Percentiles rank a stretch among this genome's conserved stretches.
phyloP scores from a whole-genome alignment of 2,329 filamentous ascomycete species.

The Orbilia oligospora region DNA sequence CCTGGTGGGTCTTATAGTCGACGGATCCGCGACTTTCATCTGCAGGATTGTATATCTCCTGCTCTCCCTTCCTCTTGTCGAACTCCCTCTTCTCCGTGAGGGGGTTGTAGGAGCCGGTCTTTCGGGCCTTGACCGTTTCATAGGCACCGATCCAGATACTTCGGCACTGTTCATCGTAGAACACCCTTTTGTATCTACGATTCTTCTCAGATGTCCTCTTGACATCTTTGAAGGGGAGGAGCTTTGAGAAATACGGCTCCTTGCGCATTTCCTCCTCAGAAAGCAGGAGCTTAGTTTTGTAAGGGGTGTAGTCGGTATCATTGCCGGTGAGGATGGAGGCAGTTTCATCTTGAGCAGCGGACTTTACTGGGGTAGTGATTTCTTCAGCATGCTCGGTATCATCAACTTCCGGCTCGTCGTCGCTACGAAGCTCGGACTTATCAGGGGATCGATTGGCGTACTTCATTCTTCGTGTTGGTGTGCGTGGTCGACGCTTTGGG shows the following conservation, averaged over 20 bases:
- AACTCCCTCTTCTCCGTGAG: conserved; percentile 16
- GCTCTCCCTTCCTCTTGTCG: conserved; percentile 19
- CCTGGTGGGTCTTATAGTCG: conserved; percentile 39
- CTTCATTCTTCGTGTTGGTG: not conserved
- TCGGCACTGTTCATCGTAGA: not conserved
- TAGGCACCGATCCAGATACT: conserved; percentile 34
- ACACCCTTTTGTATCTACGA: not conserved
- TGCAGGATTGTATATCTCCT: conserved; percentile 37
- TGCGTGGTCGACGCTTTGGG: not conserved
- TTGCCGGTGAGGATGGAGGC: not conserved
- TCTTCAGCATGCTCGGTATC: not conserved
- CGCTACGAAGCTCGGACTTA: not conserved
- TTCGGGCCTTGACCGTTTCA: conserved; percentile 23
- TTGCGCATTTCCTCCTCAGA: conserved; percentile 17
- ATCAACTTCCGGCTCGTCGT: not conserved
- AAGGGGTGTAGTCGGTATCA: not conserved
- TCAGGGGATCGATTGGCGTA: not conserved
- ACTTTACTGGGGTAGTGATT: not conserved
- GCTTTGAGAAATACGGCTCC: conserved; percentile 10
- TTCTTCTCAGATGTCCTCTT: conserved; percentile 1
- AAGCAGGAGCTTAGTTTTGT: too few species aligned
- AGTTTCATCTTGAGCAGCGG: not conserved
- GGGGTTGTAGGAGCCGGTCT: conserved; percentile 26
- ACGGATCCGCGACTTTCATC: conserved; percentile 17
- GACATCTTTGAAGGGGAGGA: not conserved